Percentiles rank a stretch among this genome's conserved stretches.
Conservation (phyloP, 805 yeast genomes). For the Metschnikowia gelsemii region DNA sequence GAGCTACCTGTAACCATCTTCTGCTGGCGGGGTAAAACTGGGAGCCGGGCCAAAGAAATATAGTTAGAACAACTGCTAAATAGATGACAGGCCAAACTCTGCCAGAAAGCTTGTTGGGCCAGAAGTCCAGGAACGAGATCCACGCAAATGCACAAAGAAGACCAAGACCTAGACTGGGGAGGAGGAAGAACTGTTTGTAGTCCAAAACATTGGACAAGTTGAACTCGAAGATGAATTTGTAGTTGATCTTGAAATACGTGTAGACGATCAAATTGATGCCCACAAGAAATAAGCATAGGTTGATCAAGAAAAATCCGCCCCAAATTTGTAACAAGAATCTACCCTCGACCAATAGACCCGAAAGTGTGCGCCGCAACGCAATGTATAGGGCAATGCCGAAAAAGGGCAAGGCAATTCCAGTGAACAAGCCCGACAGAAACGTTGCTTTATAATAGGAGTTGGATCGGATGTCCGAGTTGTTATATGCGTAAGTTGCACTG, state of each 20-base stretch:
- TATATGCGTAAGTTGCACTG: slow-evolving; percentile 41
- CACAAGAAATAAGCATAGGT: slow-evolving; percentile 61
- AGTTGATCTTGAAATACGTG: slow-evolving; percentile 75
- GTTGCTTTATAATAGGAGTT: slow-evolving; percentile 42
- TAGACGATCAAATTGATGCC: slow-evolving; percentile 71
- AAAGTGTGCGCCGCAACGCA: slow-evolving; percentile 44
- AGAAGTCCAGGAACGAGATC: slow-evolving; percentile 72
- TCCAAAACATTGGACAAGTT: slow-evolving; percentile 66
- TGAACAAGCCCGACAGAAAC: slow-evolving; percentile 62
- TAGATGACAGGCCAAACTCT: slow-evolving; percentile 80
- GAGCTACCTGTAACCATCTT: slow-evolving; percentile 70
- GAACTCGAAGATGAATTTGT: slow-evolving; percentile 89
- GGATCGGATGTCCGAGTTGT: slow-evolving; percentile 28
- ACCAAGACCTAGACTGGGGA: slow-evolving; percentile 61
- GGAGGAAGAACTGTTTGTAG: slow-evolving; percentile 59
- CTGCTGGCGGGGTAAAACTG: slow-evolving; percentile 61
- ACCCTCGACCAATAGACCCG: slow-evolving; percentile 51
- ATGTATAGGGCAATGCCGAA: slow-evolving; percentile 55
- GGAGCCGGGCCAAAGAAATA: slow-evolving; percentile 62
- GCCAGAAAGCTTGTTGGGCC: slow-evolving; percentile 60
- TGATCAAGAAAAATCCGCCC: slow-evolving; percentile 81
- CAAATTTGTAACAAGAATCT: slow-evolving; percentile 74
- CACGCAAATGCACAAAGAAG: slow-evolving; percentile 62
- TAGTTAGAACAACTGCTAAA: slow-evolving; percentile 49
- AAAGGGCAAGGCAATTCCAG: slow-evolving; percentile 73